Percentiles rank a stretch among this genome's conserved stretches.
Evolutionary conservation across 352 stramenopile species (phyloP).

Genomic region (Globisporangium splendens): DNA sequence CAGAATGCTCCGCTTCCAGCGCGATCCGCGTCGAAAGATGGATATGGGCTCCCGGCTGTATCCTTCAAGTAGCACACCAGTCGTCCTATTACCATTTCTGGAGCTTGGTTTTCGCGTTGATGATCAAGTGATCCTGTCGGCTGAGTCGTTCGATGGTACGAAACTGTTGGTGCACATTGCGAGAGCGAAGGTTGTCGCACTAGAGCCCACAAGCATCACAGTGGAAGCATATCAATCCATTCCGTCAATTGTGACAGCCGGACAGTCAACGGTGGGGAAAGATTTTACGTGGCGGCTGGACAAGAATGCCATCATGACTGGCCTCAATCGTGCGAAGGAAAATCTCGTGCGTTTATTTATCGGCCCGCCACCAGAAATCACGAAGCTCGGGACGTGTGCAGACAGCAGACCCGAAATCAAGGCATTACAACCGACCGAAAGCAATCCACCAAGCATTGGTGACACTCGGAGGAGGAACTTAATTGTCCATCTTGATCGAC

Average conservation of each 20-base stretch:
- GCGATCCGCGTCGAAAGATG: slow-evolving; percentile 30
- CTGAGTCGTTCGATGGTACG: slow-evolving; percentile 64
- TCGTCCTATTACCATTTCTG: slow-evolving; percentile 29
- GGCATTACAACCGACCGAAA: slow-evolving; percentile 16
- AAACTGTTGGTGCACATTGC: slow-evolving; percentile 64
- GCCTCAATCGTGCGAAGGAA: slow-evolving; percentile 67
- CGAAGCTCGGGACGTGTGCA: slow-evolving; percentile 35
- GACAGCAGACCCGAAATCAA: slow-evolving; percentile 30
- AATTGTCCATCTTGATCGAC: slow-evolving; percentile 57
- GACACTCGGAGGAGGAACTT: slow-evolving; percentile 53
- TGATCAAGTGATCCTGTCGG: slow-evolving; percentile 72
- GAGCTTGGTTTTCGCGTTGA: slow-evolving; percentile 60
- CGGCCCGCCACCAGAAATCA: slow-evolving; percentile 37
- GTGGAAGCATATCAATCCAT: slow-evolving; percentile 60
- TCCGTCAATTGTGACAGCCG: slow-evolving; percentile 49
- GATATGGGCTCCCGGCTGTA: not conserved
- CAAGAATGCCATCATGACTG: slow-evolving; percentile 65
- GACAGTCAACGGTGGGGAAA: slow-evolving; percentile 54
- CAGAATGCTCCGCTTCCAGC: slow-evolving; percentile 45
- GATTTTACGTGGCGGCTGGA: slow-evolving; percentile 74
- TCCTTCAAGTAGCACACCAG: not conserved
- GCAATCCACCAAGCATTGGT: slow-evolving; percentile 22
- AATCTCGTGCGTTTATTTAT: slow-evolving; percentile 77
- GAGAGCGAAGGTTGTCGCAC: slow-evolving; percentile 37
- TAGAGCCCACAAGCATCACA: slow-evolving; percentile 44